Percentiles rank a stretch among this genome's conserved stretches.
Evolutionary conservation across 345 rosid species (phyloP).

Genomic region (Psidium friedrichsthalianum): DNA sequence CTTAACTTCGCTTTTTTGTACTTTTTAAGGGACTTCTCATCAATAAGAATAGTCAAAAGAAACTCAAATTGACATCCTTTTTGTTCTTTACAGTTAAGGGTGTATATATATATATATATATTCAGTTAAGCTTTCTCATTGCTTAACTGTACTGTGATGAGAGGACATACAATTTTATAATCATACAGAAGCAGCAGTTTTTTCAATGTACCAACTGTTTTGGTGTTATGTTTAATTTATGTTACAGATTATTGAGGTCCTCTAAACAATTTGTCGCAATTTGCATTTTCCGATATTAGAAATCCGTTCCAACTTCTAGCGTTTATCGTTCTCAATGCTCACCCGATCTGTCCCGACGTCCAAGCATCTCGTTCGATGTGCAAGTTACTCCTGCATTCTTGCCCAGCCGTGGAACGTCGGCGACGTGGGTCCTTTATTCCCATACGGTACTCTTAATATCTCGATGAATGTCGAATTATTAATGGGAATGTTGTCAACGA

Average conservation of each 20-base stretch:
- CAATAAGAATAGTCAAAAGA: too few relatives aligned
- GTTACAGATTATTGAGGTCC: background rate
- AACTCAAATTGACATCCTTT: background rate
- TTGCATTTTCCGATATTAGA: background rate
- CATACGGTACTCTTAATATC: too few relatives aligned
- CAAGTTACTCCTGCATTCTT: too few relatives aligned
- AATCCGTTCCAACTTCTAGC: background rate
- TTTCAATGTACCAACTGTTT: background rate
- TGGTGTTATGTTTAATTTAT: background rate
- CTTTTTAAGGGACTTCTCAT: background rate
- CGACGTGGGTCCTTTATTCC: too few relatives aligned
- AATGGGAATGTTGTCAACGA: too few relatives aligned
- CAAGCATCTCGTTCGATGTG: too few relatives aligned
- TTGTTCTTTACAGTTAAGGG: background rate
- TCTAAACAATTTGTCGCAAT: background rate
- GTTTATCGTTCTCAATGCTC: background rate
- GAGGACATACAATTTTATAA: background rate
- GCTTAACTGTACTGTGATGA: background rate
- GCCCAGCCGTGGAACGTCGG: too few relatives aligned
- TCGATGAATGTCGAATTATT: too few relatives aligned
- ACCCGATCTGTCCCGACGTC: too few relatives aligned
- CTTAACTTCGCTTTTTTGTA: background rate
- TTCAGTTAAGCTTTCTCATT: background rate
- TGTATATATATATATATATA: background rate
- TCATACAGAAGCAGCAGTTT: background rate